Conservation (phyloP, 2,329 filamentous ascomycete species). For the Arthroderma sp. region DNA sequence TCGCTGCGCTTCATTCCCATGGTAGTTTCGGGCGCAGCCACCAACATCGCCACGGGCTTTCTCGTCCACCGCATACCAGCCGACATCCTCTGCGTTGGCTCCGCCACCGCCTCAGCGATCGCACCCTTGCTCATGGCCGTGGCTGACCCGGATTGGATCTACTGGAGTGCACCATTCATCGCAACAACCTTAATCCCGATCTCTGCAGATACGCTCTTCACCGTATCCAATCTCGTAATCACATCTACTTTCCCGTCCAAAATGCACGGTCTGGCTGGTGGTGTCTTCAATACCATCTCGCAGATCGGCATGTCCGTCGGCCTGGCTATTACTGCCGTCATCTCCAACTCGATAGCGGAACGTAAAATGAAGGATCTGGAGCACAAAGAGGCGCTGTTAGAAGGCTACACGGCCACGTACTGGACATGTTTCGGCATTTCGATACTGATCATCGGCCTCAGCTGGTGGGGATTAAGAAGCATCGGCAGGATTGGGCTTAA, state of each 20-base stretch:
- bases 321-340: constrained; percentile 39
- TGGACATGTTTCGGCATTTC: constrained; percentile 10
- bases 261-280: constrained; percentile 47
- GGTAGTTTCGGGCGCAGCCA: constrained; percentile 25
- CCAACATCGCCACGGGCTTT: constrained; percentile 9
- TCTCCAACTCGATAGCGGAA: constrained; percentile 17
- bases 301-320: constrained; percentile 45
- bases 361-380: not conserved
- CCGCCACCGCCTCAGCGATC: constrained; percentile 5
- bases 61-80: constrained; percentile 7
- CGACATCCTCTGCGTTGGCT: constrained; percentile 5
- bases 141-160: constrained; percentile 4
- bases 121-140: constrained; percentile 10
- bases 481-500: constrained; percentile 40
- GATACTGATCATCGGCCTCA: constrained; percentile 7
- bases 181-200: constrained; percentile 7
- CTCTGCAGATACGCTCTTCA: constrained; percentile 17
- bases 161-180: constrained; percentile 10
- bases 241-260: constrained; percentile 41
- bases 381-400: constrained; percentile 22
- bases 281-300: constrained; percentile 47
- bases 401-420: constrained; percentile 9
- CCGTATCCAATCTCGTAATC: constrained; percentile 42
- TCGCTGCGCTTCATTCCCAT: constrained; percentile 37
- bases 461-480: constrained; percentile 10